Conservation (phyloP, 352 stramenopile species). For the Phytophthora tentaculata region DNA sequence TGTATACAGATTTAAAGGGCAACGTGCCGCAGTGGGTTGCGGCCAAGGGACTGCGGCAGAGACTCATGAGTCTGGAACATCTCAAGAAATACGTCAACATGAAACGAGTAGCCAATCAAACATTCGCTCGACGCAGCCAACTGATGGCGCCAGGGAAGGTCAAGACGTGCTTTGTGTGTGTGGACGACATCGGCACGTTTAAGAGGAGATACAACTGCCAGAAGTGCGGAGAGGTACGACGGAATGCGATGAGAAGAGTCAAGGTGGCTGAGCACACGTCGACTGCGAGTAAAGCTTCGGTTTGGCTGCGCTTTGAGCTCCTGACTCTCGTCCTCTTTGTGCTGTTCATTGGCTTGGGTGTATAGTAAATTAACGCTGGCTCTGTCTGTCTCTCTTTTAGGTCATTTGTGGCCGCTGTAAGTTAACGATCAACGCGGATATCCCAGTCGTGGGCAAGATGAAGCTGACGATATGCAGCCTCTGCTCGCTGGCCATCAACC, state of each 20-base stretch:
- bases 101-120: constrained; percentile 80
- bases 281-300: not conserved
- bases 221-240: constrained; percentile 78
- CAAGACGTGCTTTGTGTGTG: constrained; percentile 84
- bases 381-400: constrained; percentile 29
- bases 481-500: constrained; percentile 80
- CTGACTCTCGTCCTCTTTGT: constrained; percentile 6
- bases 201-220: constrained; percentile 86
- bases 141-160: constrained; percentile 69
- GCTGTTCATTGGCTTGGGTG: constrained; percentile 7
- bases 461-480: constrained; percentile 87
- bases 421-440: constrained; percentile 77
- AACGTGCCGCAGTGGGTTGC: constrained; percentile 79
- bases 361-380: constrained; percentile 24
- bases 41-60: constrained; percentile 57
- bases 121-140: constrained; percentile 68
- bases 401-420: constrained; percentile 80
- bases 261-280: not conserved
- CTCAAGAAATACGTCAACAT: constrained; percentile 85
- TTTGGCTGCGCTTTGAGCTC: constrained; percentile 12
- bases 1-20: constrained; percentile 84
- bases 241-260: constrained; percentile 4
- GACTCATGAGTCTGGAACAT: constrained; percentile 78
- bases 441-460: constrained; percentile 84
- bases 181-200: constrained; percentile 83